Percentiles rank a stretch among this genome's conserved stretches.
These are phyloP conservation scores for Albifimbria verrucaria DNA, from an alignment of 2,329 filamentous ascomycete species.

Conservation along the genomic window DNA sequence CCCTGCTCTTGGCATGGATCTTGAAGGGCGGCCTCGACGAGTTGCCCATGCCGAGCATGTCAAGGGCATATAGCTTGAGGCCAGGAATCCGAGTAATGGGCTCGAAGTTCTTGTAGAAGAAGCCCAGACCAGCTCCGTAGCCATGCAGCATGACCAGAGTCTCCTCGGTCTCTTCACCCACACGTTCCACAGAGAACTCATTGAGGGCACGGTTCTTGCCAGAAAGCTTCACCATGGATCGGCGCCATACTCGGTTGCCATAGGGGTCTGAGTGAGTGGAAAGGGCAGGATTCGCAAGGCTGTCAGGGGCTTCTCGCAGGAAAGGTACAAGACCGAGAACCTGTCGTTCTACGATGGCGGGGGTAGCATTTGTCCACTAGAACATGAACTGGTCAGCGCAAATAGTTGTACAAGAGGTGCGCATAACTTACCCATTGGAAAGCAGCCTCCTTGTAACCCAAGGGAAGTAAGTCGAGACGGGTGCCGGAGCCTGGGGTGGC, in stretches of 20 bases:
- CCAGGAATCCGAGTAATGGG: constrained; percentile 72
- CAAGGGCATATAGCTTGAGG: constrained; percentile 90
- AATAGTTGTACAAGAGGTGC: constrained; percentile 5
- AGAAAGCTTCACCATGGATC: constrained; percentile 76
- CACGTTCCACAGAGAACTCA: constrained; percentile 84
- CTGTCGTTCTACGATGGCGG: constrained; percentile 79
- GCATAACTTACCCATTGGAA: constrained; percentile 74
- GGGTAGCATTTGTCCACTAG: constrained; percentile 82
- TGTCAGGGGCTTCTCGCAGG: constrained; percentile 70
- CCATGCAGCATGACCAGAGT: constrained; percentile 95
- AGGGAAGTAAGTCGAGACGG: constrained; percentile 62
- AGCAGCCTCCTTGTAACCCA: constrained; percentile 88
- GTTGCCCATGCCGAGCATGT: constrained; percentile 92
- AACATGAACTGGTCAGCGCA: constrained; percentile 1
- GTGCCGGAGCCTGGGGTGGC: constrained; percentile 19
- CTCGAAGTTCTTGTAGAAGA: constrained; percentile 99
- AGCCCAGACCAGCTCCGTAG: constrained; percentile 92
- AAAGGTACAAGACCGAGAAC: constrained; percentile 85
- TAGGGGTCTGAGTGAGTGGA: constrained; percentile 66
- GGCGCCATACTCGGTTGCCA: constrained; percentile 82
- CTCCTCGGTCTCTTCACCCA: constrained; percentile 75
- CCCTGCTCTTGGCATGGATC: constrained; percentile 76
- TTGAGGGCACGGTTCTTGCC: constrained; percentile 88
- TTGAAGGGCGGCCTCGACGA: constrained; percentile 80
- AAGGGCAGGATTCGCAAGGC: constrained; percentile 47